Evolutionary conservation across 306 rosid species (phyloP), one percentile per base, ranked within the genome.

Genomic region (Hylodesmum podocarpum): DNA sequence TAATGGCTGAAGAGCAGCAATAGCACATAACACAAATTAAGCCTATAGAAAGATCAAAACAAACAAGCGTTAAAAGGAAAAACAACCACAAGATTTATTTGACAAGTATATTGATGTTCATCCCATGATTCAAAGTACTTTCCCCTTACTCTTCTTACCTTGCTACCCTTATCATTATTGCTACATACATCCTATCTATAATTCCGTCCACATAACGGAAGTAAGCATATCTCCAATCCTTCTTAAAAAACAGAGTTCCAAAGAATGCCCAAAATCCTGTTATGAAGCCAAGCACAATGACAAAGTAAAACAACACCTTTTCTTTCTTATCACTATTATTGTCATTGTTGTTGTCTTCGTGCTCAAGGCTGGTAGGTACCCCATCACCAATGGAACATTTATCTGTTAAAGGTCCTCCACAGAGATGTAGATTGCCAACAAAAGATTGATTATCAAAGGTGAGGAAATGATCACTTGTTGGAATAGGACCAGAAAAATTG

Each of bases 171-270:
- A 73, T 1, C 13, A 16, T 63, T 25, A 58, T 8, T 44, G 78
- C 41, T 3, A 59, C 70, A 58, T 73, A 10, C 0, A 73, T 58
- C 7, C 2, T 59, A 11, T 73, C 69, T 0, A 1, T 31, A 16
- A 3, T 3, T 13, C 34, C 61, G 2, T 74, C 79, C n/a, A 44
- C 70, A 0, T 33, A 18, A 12, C 10, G 11, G 2, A 74, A 74
- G 61, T 19, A 74, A 29, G 70, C 70, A 9, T 74, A 8, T n/a
- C 79, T 74, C 61, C 59, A 74, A 19, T 15, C 49, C 68, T 31
- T 74, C n/a, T 44, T 74, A 1, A 74, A 3, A 2, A 43, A 4
- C 14, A 74, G 36, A 44, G 14, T 33, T 6, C 70, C 70, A 12
- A 74, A 16, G 27, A 44, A 15, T 19, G 24, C 37, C 58, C 36